Base-by-base conservation (phyloP, 2,329 filamentous ascomycete species). In the Mariannaea sp. region DNA sequence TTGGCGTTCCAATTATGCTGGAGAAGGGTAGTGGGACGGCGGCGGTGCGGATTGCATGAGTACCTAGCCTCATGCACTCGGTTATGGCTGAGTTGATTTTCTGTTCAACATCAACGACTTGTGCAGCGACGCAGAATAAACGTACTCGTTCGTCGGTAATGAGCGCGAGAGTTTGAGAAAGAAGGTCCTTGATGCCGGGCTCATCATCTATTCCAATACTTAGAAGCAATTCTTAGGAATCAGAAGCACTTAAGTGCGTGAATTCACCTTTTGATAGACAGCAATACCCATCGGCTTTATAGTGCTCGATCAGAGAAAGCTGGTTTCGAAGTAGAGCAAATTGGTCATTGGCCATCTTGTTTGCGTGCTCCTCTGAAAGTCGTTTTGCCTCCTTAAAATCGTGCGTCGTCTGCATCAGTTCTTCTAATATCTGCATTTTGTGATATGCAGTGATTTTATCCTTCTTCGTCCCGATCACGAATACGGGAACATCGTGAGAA, bases 21-120 rank as follows among this genome's bases (percentile, higher is more conserved):
- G 59, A 55, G 20, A 60, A 63, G 0, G 63, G 63, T 0, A 65
- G 53, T 1, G 63, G 63, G 1, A 65, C 63, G 7, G 63, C 63
- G 8, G 63, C 61, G 20, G 63, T 65, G 7, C 63, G 63, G 29
- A 65, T 65, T 7, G 63, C 63, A 20, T 65, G 63, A 9, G 63
- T 65, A 19, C 63, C 63, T 13, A 65, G 58, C 53, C 63, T 65
- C 63, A 65, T 65, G 26, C 63, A 66, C 50, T 65, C 63, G 57
- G 63, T 66, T 46, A 65, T 65, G 27, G 63, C 63, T 54, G 63
- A 66, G 63, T 65, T 65, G 58, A 65, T 65, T 47, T 65, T 65
- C 58, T 65, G 63, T 56, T 65, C 63, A 56, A 65, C 63, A 61
- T 65, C 63, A 58, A 65, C 63, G 55, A 65, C 63, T 63, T 65